Base-by-base conservation (phyloP, 768 basidiomycete species). In the Collybia sordida region DNA sequence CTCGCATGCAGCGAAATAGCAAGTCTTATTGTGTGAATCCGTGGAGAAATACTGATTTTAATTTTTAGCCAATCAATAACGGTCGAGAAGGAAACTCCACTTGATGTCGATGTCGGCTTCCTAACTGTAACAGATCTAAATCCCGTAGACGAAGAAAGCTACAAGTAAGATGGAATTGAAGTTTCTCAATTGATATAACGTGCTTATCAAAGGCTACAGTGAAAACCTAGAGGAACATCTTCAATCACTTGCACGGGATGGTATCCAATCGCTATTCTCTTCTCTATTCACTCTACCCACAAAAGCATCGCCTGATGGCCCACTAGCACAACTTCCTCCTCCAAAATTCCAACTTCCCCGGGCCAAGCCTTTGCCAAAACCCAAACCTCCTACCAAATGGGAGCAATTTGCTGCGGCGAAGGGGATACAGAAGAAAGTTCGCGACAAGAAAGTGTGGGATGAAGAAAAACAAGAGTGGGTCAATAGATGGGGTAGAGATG, bases 401-500 rank as follows among this genome's bases (percentile, higher is more conserved):
- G 92, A 98, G 73, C 77, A 82, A 49, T 99, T 98, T 62, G 96
- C 96, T 4, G 83, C 85, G 41, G 86, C 90, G 31, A 98, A 97
- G 73, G 97, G 97, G 31, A 98, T 98, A 61, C 82, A 83, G 61
- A 83, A 97, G 60, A 82, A 73, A 61, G 79, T 72, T 42, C 81
- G 81, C 39, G 92, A 96, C 11, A 88, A 81, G 72, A 85, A 85
- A 59, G 80, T 85, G 4, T 98, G 91, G 90, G 94, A 98, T 66
- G 95, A 98, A 59, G 94, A 96, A 67, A 83, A 79, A 63, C 93
- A 97, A 67, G 89, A 88, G 15, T 98, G 91, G 88, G 88, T 95
- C 4, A 79, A 85, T 51, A 75, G 91, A 39, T 98, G 95, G 95
- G 95, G 97, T 0, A 79, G 80, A 61, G 80, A 83, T 47, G 89